phyloP scores from a whole-genome alignment of 2,329 filamentous ascomycete genomes.

The Fusarium sp. region DNA sequence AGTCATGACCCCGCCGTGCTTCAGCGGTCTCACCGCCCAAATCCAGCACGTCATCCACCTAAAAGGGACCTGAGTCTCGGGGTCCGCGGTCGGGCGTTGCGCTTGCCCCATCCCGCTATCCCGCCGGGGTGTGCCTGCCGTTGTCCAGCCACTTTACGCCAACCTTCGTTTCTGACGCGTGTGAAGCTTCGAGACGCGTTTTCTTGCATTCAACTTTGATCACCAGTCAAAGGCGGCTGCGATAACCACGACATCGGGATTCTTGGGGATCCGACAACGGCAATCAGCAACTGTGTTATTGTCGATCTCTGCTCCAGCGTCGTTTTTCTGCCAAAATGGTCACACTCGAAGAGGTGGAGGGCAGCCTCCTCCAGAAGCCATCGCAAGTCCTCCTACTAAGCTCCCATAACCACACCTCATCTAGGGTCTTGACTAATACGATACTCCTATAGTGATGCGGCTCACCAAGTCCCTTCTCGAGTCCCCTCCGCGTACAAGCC shows the following conservation, averaged over 20 bases:
- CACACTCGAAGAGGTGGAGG: slow-evolving; percentile 49
- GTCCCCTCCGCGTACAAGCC: slow-evolving; percentile 75
- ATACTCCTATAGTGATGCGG: slow-evolving; percentile 46
- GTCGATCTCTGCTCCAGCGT: not conserved
- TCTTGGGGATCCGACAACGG: not conserved
- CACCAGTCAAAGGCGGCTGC: not conserved
- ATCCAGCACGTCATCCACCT: slow-evolving; percentile 37
- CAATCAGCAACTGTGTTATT: not conserved
- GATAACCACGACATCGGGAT: slow-evolving; percentile 3
- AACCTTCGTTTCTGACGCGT: slow-evolving; percentile 38
- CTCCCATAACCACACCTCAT: not conserved
- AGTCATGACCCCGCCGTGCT: slow-evolving; percentile 29
- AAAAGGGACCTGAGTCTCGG: not conserved
- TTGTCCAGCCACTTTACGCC: slow-evolving; percentile 47
- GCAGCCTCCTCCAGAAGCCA: slow-evolving; percentile 50
- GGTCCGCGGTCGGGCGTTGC: slow-evolving; percentile 1
- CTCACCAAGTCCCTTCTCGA: slow-evolving; percentile 62
- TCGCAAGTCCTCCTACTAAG: slow-evolving; percentile 42
- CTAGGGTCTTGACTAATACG: slow-evolving; percentile 7
- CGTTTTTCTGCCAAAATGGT: slow-evolving; percentile 47
- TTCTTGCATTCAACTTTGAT: slow-evolving; percentile 17
- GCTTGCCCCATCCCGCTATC: slow-evolving; percentile 5
- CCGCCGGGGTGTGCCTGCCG: not conserved
- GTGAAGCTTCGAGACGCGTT: slow-evolving; percentile 39
- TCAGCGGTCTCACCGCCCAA: slow-evolving; percentile 27